Percentiles rank a stretch among this genome's conserved stretches.
These are phyloP conservation scores for Candida sojae DNA, from an alignment of 1,139 yeast genomes.

Conservation along the genomic window DNA sequence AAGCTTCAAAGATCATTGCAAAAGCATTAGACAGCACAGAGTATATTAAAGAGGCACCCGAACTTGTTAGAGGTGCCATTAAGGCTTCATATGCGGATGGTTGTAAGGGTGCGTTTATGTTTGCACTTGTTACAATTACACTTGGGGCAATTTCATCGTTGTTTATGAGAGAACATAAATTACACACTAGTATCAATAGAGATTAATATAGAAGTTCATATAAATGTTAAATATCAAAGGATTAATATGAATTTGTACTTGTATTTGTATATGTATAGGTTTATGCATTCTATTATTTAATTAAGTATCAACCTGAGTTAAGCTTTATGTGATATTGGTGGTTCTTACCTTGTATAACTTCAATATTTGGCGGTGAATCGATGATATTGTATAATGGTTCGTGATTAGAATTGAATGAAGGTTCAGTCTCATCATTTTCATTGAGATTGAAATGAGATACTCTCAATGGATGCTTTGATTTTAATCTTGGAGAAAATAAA, in stretches of 20 bases:
- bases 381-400: slow-evolving; percentile 22
- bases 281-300: neutral
- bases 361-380: slow-evolving; percentile 12
- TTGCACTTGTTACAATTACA: slow-evolving; percentile 40
- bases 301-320: neutral
- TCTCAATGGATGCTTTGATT: slow-evolving; percentile 4
- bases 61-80: slow-evolving; percentile 45
- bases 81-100: slow-evolving; percentile 51
- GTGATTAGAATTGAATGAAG: slow-evolving; percentile 24
- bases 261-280: slow-evolving; percentile 3
- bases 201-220: slow-evolving; percentile 19
- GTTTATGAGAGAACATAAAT: slow-evolving; percentile 46
- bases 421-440: slow-evolving; percentile 12
- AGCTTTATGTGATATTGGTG: slow-evolving; percentile 40
- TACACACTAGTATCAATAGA: slow-evolving; percentile 40
- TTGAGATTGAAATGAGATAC: slow-evolving; percentile 19
- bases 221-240: neutral
- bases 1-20: slow-evolving; percentile 45
- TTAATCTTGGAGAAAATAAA: slow-evolving; percentile 5
- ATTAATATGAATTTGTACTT: too few relatives aligned
- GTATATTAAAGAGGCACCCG: slow-evolving; percentile 54
- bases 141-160: slow-evolving; percentile 39
- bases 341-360: slow-evolving; percentile 42
- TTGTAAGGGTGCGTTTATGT: slow-evolving; percentile 53
- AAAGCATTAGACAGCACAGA: slow-evolving; percentile 59